These are phyloP conservation scores for Camellia japonica DNA, from an alignment of 148 eudicot species.

Conservation along the genomic window DNA sequence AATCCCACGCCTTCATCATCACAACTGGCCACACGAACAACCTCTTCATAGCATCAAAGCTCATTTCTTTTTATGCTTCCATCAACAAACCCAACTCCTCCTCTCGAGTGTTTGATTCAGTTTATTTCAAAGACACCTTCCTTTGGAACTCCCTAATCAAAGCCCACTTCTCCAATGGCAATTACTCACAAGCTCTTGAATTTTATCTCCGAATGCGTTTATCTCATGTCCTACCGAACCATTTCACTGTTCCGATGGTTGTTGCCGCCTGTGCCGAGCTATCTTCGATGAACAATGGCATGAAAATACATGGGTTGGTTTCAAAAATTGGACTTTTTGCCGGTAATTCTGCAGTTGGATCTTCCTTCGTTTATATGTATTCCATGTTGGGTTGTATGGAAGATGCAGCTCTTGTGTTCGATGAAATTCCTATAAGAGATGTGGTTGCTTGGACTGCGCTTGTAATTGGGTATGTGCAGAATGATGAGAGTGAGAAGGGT, in stretches of 20 bases:
- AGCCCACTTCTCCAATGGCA: conserved; percentile 53
- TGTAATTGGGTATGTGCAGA: conserved; percentile 66
- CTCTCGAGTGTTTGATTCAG: conserved; percentile 39
- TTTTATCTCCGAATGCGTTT: conserved; percentile 48
- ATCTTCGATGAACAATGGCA: conserved; percentile 28
- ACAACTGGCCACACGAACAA: conserved; percentile 51
- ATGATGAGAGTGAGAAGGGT: conserved; percentile 57
- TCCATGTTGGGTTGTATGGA: conserved; percentile 54
- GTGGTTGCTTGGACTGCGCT: conserved; percentile 69
- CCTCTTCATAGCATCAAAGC: conserved; percentile 62
- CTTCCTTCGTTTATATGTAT: conserved; percentile 64
- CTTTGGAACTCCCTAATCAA: conserved; percentile 70
- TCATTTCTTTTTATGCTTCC: conserved; percentile 53
- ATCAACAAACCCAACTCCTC: conserved; percentile 34
- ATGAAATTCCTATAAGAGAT: conserved; percentile 50
- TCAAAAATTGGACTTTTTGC: conserved; percentile 39
- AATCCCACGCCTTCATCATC: conserved; percentile 52
- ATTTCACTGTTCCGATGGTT: conserved; percentile 68
- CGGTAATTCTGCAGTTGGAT: conserved; percentile 52
- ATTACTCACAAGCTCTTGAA: conserved; percentile 34
- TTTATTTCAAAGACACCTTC: conserved; percentile 47
- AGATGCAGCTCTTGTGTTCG: conserved; percentile 47
- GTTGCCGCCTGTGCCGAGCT: conserved; percentile 60
- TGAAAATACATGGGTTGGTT: conserved; percentile 49
- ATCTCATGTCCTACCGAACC: conserved; percentile 32